Evolutionary conservation across 2,329 filamentous ascomycete species (phyloP), one percentile per base, ranked within the genome.

Genomic region (Zymoseptoria crescenta): DNA sequence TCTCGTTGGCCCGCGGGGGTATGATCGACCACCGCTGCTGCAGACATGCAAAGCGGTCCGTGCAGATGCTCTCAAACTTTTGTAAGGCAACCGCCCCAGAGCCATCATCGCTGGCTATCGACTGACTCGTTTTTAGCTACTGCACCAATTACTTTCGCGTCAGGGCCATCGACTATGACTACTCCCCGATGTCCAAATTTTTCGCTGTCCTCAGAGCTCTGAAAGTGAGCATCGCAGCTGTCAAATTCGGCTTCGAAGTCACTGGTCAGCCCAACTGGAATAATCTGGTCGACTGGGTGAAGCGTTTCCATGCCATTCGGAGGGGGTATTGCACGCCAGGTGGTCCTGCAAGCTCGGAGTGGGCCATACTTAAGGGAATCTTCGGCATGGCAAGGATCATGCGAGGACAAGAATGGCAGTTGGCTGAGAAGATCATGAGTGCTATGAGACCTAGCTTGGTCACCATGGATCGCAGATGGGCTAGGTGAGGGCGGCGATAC

Each of bases 21-120:
- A 48, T 10, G 24, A 54, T 7, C 45, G 51, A 9, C 54, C 59
- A 27, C 49, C 56, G 8, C 35, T 61, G 1, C 56, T 61, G 2
- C 35, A 52, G 9, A 61, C 59, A n/a, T 53, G 54, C 54, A 52
- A 53, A 7, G 52, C 56, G 28, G 45, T 59, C 19, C 56, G 59
- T 28, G 24, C 24, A 51, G 59, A 61, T 16, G 54, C 59, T 7
- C 30, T 59, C 53, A 59, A 58, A 45, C 54, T 61, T 27, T 61
- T 56, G n/a, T 55, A 55, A 21, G 24, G n/a, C 19, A 3, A n/a
- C 13, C 6, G 1, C 8, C 3, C 28, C 29, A 8, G 13, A n/a
- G 9, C 16, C 9, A 4, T 41, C 35, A 16, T 3, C 16, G 35
- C 35, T 41, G 3, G 6, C 2, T 16, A 6, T 35, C 35, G 10